Conservation (phyloP, 495 filamentous ascomycete genomes). For the Rhizodiscina lignyota region DNA sequence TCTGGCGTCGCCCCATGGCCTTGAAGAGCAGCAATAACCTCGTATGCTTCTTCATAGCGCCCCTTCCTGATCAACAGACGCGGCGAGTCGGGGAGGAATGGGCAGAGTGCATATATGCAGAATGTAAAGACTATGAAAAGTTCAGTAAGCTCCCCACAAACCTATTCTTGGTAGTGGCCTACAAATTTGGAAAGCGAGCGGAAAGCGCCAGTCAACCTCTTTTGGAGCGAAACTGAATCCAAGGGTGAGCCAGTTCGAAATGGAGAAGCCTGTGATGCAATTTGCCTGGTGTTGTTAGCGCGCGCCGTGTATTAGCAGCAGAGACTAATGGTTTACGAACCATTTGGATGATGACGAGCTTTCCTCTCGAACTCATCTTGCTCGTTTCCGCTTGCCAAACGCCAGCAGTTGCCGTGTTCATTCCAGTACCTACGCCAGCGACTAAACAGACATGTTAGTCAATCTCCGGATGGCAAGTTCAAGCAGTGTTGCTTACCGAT, state of each 20-base stretch:
- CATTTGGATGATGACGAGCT: conserved; percentile 14
- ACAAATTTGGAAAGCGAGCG: conserved; percentile 14
- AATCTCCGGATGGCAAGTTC: too few species aligned
- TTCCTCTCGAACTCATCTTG: conserved; percentile 12
- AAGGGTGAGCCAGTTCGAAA: conserved; percentile 12
- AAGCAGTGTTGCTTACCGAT: too few species aligned
- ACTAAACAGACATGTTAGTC: too few species aligned
- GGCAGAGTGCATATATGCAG: conserved; percentile 9
- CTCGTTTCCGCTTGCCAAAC: conserved; percentile 19
- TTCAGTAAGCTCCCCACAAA: too few species aligned
- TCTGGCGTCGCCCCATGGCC: conserved; percentile 9
- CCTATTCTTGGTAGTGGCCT: too few species aligned
- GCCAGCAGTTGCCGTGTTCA: conserved; percentile 17
- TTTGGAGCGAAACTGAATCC: conserved; percentile 12
- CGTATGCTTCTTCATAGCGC: conserved; percentile 16
- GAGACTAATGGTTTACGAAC: conserved; percentile 2
- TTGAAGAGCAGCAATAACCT: conserved; percentile 17
- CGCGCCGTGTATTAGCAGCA: too few species aligned
- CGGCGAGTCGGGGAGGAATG: conserved; percentile 17
- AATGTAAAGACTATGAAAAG: conserved; percentile 14
- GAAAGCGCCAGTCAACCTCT: conserved; percentile 12
- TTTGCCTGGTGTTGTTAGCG: conserved; percentile 8
- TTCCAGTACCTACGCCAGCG: conserved; percentile 15
- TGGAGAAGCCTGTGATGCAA: conserved; percentile 12
- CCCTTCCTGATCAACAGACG: conserved; percentile 19